These are phyloP conservation scores for Penicillium desertorum DNA, from an alignment of 495 filamentous ascomycete genomes.

Conservation along the genomic window DNA sequence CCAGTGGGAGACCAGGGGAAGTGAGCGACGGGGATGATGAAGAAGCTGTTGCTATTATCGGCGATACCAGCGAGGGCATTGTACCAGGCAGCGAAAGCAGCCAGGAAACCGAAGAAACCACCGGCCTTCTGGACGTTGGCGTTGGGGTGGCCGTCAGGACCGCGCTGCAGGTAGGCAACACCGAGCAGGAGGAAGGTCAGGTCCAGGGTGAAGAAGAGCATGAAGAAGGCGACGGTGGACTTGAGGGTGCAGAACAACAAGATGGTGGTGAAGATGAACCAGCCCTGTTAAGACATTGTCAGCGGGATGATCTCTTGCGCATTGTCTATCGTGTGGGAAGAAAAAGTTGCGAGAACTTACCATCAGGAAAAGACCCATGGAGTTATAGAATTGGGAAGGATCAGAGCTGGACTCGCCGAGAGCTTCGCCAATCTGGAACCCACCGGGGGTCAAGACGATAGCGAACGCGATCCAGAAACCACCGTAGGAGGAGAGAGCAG, in stretches of 20 bases:
- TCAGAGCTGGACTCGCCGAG: slow-evolving; percentile 20
- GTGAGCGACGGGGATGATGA: slow-evolving; percentile 90
- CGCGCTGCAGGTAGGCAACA: slow-evolving; percentile 63
- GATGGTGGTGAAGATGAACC: slow-evolving; percentile 98
- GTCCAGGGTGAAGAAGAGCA: slow-evolving; percentile 91
- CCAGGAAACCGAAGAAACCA: slow-evolving; percentile 82
- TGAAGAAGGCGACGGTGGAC: slow-evolving; percentile 95
- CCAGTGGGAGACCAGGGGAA: slow-evolving; percentile 97
- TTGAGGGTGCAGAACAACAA: slow-evolving; percentile 85
- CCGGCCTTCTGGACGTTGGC: slow-evolving; percentile 67
- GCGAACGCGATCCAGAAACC: slow-evolving; percentile 96
- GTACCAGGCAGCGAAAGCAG: slow-evolving; percentile 94
- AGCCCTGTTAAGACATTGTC: slow-evolving; percentile 51
- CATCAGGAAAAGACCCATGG: slow-evolving; percentile 83
- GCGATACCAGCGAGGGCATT: slow-evolving; percentile 94
- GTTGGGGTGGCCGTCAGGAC: slow-evolving; percentile 44
- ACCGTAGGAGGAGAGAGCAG: slow-evolving; percentile 92
- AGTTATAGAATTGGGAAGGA: slow-evolving; percentile 55
- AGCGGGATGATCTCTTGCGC: neutral
- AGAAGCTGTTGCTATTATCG: slow-evolving; percentile 88
- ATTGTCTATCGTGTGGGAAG: neutral
- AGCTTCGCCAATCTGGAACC: slow-evolving; percentile 55
- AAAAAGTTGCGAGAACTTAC: slow-evolving; percentile 38
- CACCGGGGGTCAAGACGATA: slow-evolving; percentile 82
- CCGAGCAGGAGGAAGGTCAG: slow-evolving; percentile 87